Evolutionary conservation across 345 rosid species (phyloP), one percentile per base, ranked within the genome.

Genomic region (Syzygium grande): DNA sequence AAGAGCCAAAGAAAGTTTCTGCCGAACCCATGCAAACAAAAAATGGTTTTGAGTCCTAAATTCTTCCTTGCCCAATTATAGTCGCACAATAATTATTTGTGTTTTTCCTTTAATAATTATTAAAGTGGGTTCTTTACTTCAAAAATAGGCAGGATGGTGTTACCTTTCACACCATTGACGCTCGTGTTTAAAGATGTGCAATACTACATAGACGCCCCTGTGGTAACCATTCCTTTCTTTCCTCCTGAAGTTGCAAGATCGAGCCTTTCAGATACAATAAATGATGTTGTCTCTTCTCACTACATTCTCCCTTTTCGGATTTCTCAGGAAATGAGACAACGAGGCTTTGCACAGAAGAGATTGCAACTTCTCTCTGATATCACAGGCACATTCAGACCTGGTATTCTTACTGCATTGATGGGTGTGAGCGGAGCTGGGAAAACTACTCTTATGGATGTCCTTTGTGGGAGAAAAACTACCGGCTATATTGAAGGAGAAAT

Each of bases 361-460:
- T 87, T 96, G 38, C 96, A 90, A 80, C 95, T 97, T 61, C 97
- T 97, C 88, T 89, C 92, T 61, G 92, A 92, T 41, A 91, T 96
- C 46, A 94, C 94, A 1, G 98, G 98, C 51, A 92, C 93, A 38
- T 95, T 96, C 87, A 92, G 94, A 78, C 98, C 99, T 11, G 97
- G 98, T 5, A 90, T 96, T 90, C 94, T 97, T 41, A 94, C 97
- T 15, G 96, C 98, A 73, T 63, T 97, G 89, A 97, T 97, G 98
- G 97, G 99, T 46, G 94, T 93, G 34, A 96, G 95, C 41, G 99
- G 99, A 86, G 99, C 99, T 15, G 98, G 98, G 65, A 59, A 59
- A 59, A 59, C 65, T 27, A 59, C 65, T 59, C 30, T 59, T 29
- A 59, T 59, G 65, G 65, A 59, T 59, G 65, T 59, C 65, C 65